Evolutionary conservation across 2,329 filamentous ascomycete species (phyloP).

Genomic region (Neofusicoccum sp.): DNA sequence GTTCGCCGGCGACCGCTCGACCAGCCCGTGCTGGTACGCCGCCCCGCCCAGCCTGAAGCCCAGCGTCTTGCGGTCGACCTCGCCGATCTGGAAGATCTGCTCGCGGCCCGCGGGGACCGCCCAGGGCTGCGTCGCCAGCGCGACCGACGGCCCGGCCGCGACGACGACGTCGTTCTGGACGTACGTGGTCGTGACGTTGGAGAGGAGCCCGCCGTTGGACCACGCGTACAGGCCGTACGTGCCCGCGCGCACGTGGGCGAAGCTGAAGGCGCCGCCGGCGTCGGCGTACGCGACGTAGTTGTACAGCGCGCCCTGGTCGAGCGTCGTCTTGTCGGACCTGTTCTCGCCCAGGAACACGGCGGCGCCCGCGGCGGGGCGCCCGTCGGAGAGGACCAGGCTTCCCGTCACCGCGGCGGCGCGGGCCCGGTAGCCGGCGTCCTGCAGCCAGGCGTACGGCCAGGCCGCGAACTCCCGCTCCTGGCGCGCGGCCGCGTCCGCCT

Average conservation of each 20-base stretch:
- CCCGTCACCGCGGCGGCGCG: slow-evolving; percentile 47
- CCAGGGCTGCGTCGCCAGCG: slow-evolving; percentile 42
- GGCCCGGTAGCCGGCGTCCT: slow-evolving; percentile 46
- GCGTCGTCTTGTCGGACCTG: slow-evolving; percentile 43
- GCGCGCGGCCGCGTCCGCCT: slow-evolving; percentile 41
- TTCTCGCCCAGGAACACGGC: slow-evolving; percentile 53
- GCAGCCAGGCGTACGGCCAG: slow-evolving; percentile 53
- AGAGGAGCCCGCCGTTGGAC: slow-evolving; percentile 46
- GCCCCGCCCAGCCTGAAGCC: slow-evolving; percentile 46
- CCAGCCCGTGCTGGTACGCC: slow-evolving; percentile 46
- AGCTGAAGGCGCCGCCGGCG: slow-evolving; percentile 43
- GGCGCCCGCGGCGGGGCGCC: slow-evolving; percentile 48
- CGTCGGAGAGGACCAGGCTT: slow-evolving; percentile 46
- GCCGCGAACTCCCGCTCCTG: slow-evolving; percentile 41
- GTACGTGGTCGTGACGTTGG: slow-evolving; percentile 47
- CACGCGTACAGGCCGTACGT: slow-evolving; percentile 52
- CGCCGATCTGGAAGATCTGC: slow-evolving; percentile 51
- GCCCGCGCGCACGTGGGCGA: slow-evolving; percentile 45
- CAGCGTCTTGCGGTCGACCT: slow-evolving; percentile 46
- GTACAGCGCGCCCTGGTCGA: slow-evolving; percentile 50
- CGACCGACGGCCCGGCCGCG: slow-evolving; percentile 22
- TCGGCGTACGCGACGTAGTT: slow-evolving; percentile 52
- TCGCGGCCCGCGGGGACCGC: slow-evolving; percentile 34
- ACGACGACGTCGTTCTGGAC: slow-evolving; percentile 43
- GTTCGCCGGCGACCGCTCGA: slow-evolving; percentile 46